phyloP scores from a whole-genome alignment of 2,329 filamentous ascomycete genomes.

The Hymenoscyphus repandus region DNA sequence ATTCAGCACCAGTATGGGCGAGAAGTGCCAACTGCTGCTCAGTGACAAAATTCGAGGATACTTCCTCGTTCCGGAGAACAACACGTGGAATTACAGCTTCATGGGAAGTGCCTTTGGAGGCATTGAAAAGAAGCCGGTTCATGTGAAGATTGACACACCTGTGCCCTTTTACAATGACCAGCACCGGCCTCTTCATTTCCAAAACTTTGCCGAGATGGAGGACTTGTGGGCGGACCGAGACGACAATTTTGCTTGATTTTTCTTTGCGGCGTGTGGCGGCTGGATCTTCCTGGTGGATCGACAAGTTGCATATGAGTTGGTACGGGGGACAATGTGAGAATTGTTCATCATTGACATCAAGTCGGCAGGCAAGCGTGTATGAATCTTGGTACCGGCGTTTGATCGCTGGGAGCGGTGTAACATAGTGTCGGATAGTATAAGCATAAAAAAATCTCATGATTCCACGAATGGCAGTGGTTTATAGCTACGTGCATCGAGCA shows the following conservation, averaged over 20 bases:
- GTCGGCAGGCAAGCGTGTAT: conserved; percentile 5
- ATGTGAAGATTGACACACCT: conserved; percentile 92
- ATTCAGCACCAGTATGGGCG: conserved; percentile 86
- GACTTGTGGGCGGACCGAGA: conserved; percentile 91
- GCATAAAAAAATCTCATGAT: conserved; percentile 13
- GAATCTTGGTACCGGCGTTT: conserved; percentile 24
- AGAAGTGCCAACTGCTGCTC: conserved; percentile 90
- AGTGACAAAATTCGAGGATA: conserved; percentile 92
- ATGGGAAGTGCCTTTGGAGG: conserved; percentile 85
- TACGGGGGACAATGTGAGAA: conserved; percentile 9
- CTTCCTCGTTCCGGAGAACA: conserved; percentile 89
- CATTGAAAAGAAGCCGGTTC: conserved; percentile 84
- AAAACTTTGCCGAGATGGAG: conserved; percentile 94
- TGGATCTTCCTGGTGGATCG: conserved; percentile 1
- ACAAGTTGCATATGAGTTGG: conserved; percentile 8
- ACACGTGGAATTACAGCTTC: conserved; percentile 97
- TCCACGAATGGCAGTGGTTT: not conserved
- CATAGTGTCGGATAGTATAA: conserved; percentile 18
- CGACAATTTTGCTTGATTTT: conserved; percentile 80
- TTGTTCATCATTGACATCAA: conserved; percentile 1
- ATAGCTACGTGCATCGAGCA: not conserved
- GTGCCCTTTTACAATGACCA: conserved; percentile 85
- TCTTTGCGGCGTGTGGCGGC: conserved; percentile 1
- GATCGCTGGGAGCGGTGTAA: conserved; percentile 17
- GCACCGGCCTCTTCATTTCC: conserved; percentile 91